Evolutionary conservation across 371 early-diverging fungal species (phyloP), one percentile per base, ranked within the genome.

Genomic region (Apophysomyces elegans): DNA sequence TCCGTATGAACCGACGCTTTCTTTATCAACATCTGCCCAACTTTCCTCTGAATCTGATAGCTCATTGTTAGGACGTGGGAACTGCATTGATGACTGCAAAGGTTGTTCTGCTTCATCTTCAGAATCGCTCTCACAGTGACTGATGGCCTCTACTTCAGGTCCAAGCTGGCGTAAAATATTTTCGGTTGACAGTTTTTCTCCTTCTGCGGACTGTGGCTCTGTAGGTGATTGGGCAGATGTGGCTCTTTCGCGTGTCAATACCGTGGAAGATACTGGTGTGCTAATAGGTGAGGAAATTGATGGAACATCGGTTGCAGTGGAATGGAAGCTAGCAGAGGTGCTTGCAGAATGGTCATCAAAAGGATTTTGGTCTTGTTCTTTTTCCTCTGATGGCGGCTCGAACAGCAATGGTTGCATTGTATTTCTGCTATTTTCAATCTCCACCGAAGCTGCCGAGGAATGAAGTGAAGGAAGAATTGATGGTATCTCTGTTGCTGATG

Each of bases 21-120:
- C 9, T 21, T 9, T 18, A 26, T 7, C 54, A 9, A 50, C 21
- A 6, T 50, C 54, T 50, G 54, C 54, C 54, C 54, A 50, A 21
- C 54, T 50, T 21, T 50, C 54, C 21, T 50, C 54, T 21, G 54
- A 50, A 50, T 50, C 54, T 5, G 54, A 50, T 18, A 9, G 9
- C 54, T 50, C 54, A 50, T 9, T 7, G 7, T 9, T 21, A 21
- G 54, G 21, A 21, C 54, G 21, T 32, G 54, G 54, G 32, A 50
- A 50, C 21, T 50, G 54, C 54, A 50, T 50, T 16, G 21, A 18
- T 7, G 54, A 8, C 11, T 50, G 18, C 9, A 18, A 50, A 9
- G 54, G 9, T 26, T 21, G 35, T 21, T 9, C 16, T 8, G 35
- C n/a, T 50, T 50, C 54, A 18, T 50, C 54, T 9, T 50, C 54